These are phyloP conservation scores for Eucalyptus pauciflora DNA, from an alignment of 345 rosid species.

Conservation along the genomic window DNA sequence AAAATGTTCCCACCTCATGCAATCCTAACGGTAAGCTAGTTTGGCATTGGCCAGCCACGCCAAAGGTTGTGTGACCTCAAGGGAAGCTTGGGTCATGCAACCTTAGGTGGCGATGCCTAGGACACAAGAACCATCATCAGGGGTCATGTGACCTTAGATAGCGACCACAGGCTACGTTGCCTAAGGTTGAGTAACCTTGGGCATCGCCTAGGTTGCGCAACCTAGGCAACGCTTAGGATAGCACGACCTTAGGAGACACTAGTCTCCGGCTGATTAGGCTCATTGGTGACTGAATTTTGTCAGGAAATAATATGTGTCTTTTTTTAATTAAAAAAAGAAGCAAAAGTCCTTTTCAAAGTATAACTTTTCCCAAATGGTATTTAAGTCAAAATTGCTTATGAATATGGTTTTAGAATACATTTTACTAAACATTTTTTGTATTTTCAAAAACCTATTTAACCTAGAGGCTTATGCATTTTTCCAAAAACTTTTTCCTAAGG, in stretches of 20 bases:
- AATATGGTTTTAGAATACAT: not conserved
- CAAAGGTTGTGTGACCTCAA: not conserved
- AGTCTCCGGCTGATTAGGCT: not conserved
- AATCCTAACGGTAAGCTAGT: not conserved
- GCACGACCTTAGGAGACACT: not conserved
- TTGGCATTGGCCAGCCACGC: not conserved
- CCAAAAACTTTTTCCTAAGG: not conserved
- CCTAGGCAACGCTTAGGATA: not conserved
- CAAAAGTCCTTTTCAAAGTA: not conserved
- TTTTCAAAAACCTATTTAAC: too few relatives aligned
- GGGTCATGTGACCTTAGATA: not conserved
- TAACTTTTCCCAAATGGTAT: not conserved
- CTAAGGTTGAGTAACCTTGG: too few relatives aligned
- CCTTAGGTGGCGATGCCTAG: not conserved
- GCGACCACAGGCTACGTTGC: not conserved
- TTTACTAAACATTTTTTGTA: not conserved
- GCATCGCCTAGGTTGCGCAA: not conserved
- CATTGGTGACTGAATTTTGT: rapidly evolving
- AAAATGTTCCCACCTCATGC: not conserved
- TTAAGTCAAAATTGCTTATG: not conserved
- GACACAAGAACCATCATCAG: not conserved
- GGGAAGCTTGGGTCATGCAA: too few relatives aligned
- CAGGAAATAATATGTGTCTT: too few relatives aligned
- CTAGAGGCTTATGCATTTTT: not conserved
- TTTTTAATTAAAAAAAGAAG: too few relatives aligned